Base-by-base conservation (phyloP, 768 basidiomycete species). In the Tricholoma sp. region DNA sequence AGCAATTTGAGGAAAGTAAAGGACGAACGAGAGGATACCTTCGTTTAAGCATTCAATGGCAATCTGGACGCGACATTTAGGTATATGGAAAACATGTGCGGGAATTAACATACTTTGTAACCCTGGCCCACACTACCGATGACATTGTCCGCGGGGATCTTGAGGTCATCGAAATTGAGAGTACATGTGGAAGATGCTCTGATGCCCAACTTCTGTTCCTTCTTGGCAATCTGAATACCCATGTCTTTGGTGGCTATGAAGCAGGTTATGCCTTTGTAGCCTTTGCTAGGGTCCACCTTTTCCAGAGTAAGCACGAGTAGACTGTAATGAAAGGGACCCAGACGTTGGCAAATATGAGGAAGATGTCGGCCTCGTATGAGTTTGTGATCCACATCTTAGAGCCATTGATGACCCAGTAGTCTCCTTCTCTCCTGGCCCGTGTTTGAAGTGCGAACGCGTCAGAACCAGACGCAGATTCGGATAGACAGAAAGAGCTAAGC, bases 351-450 rank as follows among this genome's bases (percentile, higher is more conserved):
- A 99, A 98, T 50, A 98, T 90, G 62, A 96, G 85, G 76, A 90
- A 91, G 39, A 95, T 80, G 47, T 94, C 91, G 1, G 93, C 94
- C 71, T 95, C 93, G 57, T 84, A 81, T 0, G 94, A 95, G 72
- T 98, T 98, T 24, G 94, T 96, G 57, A 98, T 97, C 94, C 94
- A 97, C 94, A 96, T 95, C 78, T 99, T 99, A 55, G 92, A 91
- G n/a, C 97, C 97, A 63, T 94, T 95, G 53, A 99, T 69, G 31
- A 94, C 75, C 82, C 88, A 98, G 69, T 87, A 70, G 63, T 89
- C 84, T 15, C 92, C 94, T 47, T 92, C 87, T 70, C 89, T 91
- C 68, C 80, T 87, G 13, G 97, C 96, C 10, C 90, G 89, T 1
- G 97, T 94, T 69, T 96, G 92, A 33, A 99, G 76, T 0, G 96